Percentiles rank a stretch among this genome's conserved stretches.
phyloP scores from a whole-genome alignment of 441 rosid species.

The Geranium incanum region DNA sequence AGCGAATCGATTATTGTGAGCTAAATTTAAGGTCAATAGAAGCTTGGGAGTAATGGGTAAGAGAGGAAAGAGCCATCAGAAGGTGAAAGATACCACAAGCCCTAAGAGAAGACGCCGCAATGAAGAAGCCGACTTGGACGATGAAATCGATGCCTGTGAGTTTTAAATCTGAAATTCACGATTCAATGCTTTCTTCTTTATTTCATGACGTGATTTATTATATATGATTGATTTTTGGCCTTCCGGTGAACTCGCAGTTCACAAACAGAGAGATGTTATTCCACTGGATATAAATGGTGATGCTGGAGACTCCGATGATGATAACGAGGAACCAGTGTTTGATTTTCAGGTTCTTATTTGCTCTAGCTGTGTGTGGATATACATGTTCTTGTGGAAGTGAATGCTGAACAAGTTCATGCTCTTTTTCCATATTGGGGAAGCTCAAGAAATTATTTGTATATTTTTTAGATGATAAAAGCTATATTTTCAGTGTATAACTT shows the following conservation, averaged over 20 bases:
- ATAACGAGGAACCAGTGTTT: constrained; percentile 62
- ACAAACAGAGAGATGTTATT: constrained; percentile 70
- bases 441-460: neutral
- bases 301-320: constrained; percentile 52
- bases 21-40: neutral
- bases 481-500: neutral
- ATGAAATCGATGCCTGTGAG: constrained; percentile 67
- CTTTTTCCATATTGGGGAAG: neutral
- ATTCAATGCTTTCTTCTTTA: neutral
- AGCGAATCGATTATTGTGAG: neutral
- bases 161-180: neutral
- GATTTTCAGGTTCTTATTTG: constrained; percentile 46
- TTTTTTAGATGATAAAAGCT: neutral
- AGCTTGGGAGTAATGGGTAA: constrained; percentile 30
- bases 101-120: constrained; percentile 31
- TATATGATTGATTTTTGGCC: neutral
- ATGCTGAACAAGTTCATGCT: neutral
- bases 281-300: constrained; percentile 54
- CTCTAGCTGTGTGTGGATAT: neutral
- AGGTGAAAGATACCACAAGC: constrained; percentile 29
- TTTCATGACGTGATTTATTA: neutral
- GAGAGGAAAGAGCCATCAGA: constrained; percentile 34
- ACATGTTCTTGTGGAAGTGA: neutral
- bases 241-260: constrained; percentile 41
- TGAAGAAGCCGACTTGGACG: constrained; percentile 36